These are phyloP conservation scores for Sonneratia alba DNA, from an alignment of 345 rosid genomes.

Conservation along the genomic window DNA sequence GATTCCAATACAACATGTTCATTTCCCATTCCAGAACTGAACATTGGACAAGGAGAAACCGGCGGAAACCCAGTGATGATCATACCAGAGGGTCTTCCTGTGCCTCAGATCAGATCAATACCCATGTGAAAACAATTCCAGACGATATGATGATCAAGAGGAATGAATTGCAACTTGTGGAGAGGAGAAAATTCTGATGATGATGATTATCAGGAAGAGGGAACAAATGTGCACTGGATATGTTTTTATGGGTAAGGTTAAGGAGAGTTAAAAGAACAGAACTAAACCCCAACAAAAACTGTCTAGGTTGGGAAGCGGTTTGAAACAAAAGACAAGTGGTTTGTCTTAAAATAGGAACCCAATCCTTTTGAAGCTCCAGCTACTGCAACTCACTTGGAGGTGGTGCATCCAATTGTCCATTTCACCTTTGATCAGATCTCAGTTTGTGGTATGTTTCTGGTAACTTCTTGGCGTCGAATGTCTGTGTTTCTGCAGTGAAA, in stretches of 20 bases:
- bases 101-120: neutral
- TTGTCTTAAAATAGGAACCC: neutral
- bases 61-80: neutral
- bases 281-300: slow-evolving; percentile 1
- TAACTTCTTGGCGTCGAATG: no score
- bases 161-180: neutral
- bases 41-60: neutral
- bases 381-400: neutral
- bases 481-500: no score
- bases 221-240: neutral
- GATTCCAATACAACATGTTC: neutral
- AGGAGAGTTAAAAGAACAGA: slow-evolving; percentile 2
- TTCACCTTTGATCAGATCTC: neutral
- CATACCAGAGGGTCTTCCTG: neutral
- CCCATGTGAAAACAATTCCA: neutral
- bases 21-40: neutral
- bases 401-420: neutral
- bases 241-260: neutral
- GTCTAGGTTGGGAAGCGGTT: neutral
- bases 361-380: neutral
- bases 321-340: slow-evolving; percentile 3
- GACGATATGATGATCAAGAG: no score
- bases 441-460: neutral
- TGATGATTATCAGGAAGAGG: neutral
- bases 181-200: neutral